phyloP scores from a whole-genome alignment of 2,329 filamentous ascomycete genomes.

The Penicillium sp. region DNA sequence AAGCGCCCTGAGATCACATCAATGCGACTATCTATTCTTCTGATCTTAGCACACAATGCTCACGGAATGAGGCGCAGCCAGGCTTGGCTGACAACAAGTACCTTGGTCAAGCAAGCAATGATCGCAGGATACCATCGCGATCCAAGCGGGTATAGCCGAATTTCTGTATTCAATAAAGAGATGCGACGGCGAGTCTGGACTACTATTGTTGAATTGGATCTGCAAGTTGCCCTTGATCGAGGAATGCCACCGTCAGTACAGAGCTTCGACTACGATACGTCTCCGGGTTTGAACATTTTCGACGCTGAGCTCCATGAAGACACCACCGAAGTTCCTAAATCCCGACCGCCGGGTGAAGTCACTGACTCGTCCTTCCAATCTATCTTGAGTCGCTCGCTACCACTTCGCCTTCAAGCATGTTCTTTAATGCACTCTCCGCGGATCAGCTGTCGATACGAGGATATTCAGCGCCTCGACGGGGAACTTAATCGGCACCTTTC shows the following conservation, averaged over 20 bases:
- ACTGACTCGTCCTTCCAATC: constrained; percentile 42
- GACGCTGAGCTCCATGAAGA: constrained; percentile 49
- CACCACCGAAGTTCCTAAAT: constrained; percentile 32
- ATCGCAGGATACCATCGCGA: constrained; percentile 53
- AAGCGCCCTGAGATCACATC: constrained; percentile 53
- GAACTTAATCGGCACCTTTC: constrained; percentile 38
- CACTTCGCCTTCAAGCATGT: constrained; percentile 35
- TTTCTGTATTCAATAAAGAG: constrained; percentile 43
- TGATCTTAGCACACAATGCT: constrained; percentile 51
- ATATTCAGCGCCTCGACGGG: constrained; percentile 41
- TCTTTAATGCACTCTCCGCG: constrained; percentile 39
- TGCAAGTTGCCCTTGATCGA: constrained; percentile 55
- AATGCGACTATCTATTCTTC: constrained; percentile 53
- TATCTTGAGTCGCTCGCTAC: constrained; percentile 30
- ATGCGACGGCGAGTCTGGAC: constrained; percentile 57
- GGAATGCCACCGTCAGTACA: constrained; percentile 53
- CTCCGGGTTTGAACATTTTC: constrained; percentile 51
- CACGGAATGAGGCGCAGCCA: constrained; percentile 56
- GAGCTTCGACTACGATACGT: constrained; percentile 49
- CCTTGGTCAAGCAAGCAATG: constrained; percentile 54
- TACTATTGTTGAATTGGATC: constrained; percentile 57
- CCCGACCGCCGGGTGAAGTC: constrained; percentile 30
- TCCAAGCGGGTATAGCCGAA: constrained; percentile 32
- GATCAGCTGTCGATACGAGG: constrained; percentile 41
- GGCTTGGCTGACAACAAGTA: constrained; percentile 53